Evolutionary conservation across 352 stramenopile genomes (phyloP).

Genomic region (Phytophthora boehmeriae): DNA sequence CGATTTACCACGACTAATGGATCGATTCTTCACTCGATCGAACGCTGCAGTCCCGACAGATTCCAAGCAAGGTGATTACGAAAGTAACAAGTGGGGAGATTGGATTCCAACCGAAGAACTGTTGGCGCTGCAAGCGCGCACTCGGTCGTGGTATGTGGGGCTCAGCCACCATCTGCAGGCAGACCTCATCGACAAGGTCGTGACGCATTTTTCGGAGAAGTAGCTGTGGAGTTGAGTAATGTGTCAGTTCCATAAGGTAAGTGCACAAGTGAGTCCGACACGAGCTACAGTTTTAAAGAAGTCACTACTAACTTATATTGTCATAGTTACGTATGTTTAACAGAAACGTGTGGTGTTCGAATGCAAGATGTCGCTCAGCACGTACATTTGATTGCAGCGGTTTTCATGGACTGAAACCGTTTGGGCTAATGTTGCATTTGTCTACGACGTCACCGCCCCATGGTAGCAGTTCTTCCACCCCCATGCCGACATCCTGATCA

Average conservation of each 20-base stretch:
- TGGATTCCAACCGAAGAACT: constrained; percentile 43
- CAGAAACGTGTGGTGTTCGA: no score
- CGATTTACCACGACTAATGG: constrained; percentile 50
- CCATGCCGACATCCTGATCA: not conserved
- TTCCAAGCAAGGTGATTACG: constrained; percentile 4
- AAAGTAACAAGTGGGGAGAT: constrained; percentile 17
- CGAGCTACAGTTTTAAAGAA: no score
- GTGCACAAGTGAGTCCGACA: no score
- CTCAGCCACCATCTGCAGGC: constrained; percentile 55
- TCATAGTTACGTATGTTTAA: no score
- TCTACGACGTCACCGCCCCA: not conserved
- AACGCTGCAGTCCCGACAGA: constrained; percentile 5
- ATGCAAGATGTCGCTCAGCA: no score
- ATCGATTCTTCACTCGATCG: constrained; percentile 34
- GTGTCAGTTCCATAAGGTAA: no score
- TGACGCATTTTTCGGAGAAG: constrained; percentile 35
- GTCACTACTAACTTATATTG: no score
- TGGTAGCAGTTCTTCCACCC: not conserved
- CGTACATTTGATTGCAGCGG: no score
- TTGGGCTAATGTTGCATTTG: not conserved
- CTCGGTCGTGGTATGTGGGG: constrained; percentile 42
- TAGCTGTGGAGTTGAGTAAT: constrained; percentile 1
- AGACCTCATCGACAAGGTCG: constrained; percentile 41
- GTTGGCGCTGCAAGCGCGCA: constrained; percentile 34
- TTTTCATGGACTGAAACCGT: not conserved